Conservation (phyloP, 352 stramenopile species). For the Peronospora tabacina region DNA sequence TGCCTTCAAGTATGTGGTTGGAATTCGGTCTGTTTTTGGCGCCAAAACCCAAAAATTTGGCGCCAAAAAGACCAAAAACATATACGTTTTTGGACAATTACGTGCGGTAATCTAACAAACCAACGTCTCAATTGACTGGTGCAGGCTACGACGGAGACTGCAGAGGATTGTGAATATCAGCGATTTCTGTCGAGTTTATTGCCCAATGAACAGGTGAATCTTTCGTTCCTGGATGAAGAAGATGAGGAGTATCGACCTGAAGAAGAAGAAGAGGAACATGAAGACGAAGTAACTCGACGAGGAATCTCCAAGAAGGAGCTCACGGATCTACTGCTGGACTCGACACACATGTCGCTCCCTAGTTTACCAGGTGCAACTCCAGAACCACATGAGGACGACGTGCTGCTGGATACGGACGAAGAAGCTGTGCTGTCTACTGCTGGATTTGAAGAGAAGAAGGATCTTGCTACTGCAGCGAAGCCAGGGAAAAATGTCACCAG, state of each 20-base stretch:
- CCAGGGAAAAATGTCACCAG: slow-evolving; percentile 8
- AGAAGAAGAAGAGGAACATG: slow-evolving; percentile 65
- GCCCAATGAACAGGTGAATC: slow-evolving; percentile 57
- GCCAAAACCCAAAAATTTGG: slow-evolving; percentile 19
- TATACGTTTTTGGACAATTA: neutral
- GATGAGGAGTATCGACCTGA: slow-evolving; percentile 74
- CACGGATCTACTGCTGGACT: slow-evolving; percentile 75
- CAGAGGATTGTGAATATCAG: slow-evolving; percentile 69
- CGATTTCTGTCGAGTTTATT: slow-evolving; percentile 74
- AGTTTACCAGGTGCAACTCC: slow-evolving; percentile 6
- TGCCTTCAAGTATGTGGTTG: slow-evolving; percentile 8
- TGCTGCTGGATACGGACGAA: neutral
- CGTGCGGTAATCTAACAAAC: slow-evolving; percentile 9
- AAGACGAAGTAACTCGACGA: slow-evolving; percentile 41
- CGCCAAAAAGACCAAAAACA: slow-evolving; percentile 20
- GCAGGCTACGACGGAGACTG: slow-evolving; percentile 23
- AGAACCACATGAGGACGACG: slow-evolving; percentile 6
- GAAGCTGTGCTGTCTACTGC: slow-evolving; percentile 1
- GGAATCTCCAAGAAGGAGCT: slow-evolving; percentile 79
- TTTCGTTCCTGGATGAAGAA: slow-evolving; percentile 82
- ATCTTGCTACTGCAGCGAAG: neutral
- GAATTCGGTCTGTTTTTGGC: slow-evolving; percentile 7
- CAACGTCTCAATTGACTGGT: slow-evolving; percentile 13
- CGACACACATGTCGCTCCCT: slow-evolving; percentile 52
- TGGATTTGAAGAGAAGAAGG: neutral